These are phyloP conservation scores for Helenozyma baotianmanensis DNA, from an alignment of 805 yeast genomes.

Conservation along the genomic window DNA sequence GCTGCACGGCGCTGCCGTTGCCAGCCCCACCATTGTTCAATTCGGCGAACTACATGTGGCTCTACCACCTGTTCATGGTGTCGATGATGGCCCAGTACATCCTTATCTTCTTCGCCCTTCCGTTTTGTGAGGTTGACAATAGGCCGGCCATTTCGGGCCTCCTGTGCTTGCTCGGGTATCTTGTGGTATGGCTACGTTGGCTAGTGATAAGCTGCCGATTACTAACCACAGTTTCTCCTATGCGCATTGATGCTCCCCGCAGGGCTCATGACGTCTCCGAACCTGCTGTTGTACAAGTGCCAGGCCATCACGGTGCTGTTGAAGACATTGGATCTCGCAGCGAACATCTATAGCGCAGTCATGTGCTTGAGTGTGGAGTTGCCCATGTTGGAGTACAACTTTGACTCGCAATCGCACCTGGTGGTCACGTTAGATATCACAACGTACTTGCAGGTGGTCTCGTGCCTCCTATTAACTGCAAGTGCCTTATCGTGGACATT, in stretches of 20 bases:
- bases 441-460: constrained; percentile 21
- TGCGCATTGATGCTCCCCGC: constrained; percentile 12
- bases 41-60: constrained; percentile 5
- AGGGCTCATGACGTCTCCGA: constrained; percentile 8
- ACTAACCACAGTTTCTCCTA: constrained; percentile 6
- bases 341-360: constrained; percentile 16
- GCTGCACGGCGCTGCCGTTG: too few species aligned
- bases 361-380: constrained; percentile 15
- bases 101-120: constrained; percentile 25
- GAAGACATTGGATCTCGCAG: constrained; percentile 17
- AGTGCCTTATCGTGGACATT: too few species aligned
- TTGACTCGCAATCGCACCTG: constrained; percentile 9
- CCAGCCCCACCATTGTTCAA: too few species aligned
- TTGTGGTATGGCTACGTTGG: constrained; percentile 11
- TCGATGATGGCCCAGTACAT: constrained; percentile 27
- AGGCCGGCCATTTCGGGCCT: constrained; percentile 25
- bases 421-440: constrained; percentile 25
- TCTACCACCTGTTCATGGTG: constrained; percentile 8
- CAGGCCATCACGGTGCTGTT: constrained; percentile 15
- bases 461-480: constrained; percentile 5
- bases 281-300: constrained; percentile 8
- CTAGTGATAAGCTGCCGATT: neutral
- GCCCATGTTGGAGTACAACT: constrained; percentile 25
- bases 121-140: constrained; percentile 30
- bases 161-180: constrained; percentile 13